Evolutionary conservation across 257 asterid genomes (phyloP), one percentile per base, ranked within the genome.

Genomic region (Dorcoceras hygrometricum): DNA sequence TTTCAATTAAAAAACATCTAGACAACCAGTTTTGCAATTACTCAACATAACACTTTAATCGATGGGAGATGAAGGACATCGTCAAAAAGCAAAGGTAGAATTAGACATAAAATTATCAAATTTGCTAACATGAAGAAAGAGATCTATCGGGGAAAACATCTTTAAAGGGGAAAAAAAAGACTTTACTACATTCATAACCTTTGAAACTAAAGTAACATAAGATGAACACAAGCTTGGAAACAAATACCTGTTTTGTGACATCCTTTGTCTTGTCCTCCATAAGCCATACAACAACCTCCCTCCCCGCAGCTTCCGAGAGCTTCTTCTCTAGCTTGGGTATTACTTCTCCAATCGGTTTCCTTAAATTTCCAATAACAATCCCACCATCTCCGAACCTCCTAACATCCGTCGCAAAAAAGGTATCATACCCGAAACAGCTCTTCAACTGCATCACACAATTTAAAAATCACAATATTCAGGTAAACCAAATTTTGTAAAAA

Each of bases 371-470:
- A 69, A 91, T 72, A 65, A 89, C 89, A 55, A 91, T 81, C 8
- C 98, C 98, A 29, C 98, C 98, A 71, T 91, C 96, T 59, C 98
- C 98, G 62, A 91, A 91, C 73, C 96, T 89, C 71, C 98, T 83
- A 53, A 82, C 98, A 70, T 89, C 96, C 26, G 96, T 89, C 0
- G 95, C 90, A 54, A 91, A 91, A 75, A 91, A 91, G 0, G 95
- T 74, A 81, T 87, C 95, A 53, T 87, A 91, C 69, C 98, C 96
- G 53, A 91, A 91, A 78, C 95, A 91, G 73, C 75, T 84, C 89
- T 65, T 87, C 77, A 91, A 80, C 98, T 91, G 95, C 76, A 82
- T 23, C 39, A 19, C 64, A 62, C 43, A 73, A 68, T 65, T 53
- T 74, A 78, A 54, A 68, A 66, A 67, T 46, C 22, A 69, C 20